phyloP scores from a whole-genome alignment of 352 stramenopile species.

The Phytopythium oedochilum region DNA sequence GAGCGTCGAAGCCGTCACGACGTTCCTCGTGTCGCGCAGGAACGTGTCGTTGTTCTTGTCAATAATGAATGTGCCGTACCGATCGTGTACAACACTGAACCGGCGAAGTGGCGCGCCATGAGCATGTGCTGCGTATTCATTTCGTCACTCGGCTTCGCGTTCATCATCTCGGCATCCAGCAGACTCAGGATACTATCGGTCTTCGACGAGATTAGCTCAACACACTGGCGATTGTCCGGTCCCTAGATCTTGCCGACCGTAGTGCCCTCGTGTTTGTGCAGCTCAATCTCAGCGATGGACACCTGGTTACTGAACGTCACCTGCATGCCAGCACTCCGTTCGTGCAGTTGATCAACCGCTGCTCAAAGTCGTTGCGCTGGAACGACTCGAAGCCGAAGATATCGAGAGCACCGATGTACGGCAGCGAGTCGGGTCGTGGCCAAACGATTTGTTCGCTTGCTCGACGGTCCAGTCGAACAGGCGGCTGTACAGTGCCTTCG shows the following conservation, averaged over 20 bases:
- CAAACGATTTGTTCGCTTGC: constrained; percentile 87
- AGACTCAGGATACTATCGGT: constrained; percentile 75
- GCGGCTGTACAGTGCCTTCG: constrained; percentile 91
- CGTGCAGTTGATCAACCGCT: constrained; percentile 90
- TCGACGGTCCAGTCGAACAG: constrained; percentile 93
- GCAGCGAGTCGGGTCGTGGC: constrained; percentile 70
- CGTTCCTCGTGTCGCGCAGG: constrained; percentile 72
- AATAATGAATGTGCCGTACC: constrained; percentile 87
- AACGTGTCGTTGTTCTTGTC: constrained; percentile 92
- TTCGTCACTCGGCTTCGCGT: constrained; percentile 86
- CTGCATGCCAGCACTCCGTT: constrained; percentile 86
- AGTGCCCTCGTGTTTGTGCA: constrained; percentile 90
- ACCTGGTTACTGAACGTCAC: constrained; percentile 89
- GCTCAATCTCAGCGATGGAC: constrained; percentile 87
- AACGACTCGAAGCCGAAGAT: constrained; percentile 92
- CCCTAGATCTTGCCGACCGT: constrained; percentile 87
- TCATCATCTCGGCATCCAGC: constrained; percentile 86
- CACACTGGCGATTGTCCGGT: constrained; percentile 89
- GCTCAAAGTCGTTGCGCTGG: constrained; percentile 89
- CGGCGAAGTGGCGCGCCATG: constrained; percentile 88
- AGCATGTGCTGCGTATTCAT: constrained; percentile 90
- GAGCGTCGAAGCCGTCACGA: constrained; percentile 76
- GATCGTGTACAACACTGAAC: constrained; percentile 87
- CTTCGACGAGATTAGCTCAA: constrained; percentile 86
- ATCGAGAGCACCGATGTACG: constrained; percentile 89